Conservation (phyloP, 176 grass and related monocot genomes). For the Aegilops umbellulata region DNA sequence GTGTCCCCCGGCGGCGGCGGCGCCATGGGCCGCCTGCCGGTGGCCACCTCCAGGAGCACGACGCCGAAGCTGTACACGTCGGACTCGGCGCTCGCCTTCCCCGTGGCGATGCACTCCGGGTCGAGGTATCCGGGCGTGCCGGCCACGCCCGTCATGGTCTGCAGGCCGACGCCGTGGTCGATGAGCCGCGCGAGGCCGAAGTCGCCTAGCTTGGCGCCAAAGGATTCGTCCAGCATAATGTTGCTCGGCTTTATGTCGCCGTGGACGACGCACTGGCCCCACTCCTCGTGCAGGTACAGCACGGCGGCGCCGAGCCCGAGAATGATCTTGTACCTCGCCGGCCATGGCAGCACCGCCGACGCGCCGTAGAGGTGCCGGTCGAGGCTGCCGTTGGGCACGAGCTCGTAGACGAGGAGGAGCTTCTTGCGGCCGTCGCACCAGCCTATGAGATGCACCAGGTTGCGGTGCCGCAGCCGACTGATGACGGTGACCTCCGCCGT, state of each 20-base stretch:
- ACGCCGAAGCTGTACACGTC: constrained; percentile 83
- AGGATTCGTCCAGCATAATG: not conserved
- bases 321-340: not conserved
- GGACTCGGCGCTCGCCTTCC: not conserved
- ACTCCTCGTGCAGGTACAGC: not conserved
- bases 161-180: constrained; percentile 19
- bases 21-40: not conserved
- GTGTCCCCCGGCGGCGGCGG: not conserved
- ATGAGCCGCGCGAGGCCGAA: constrained; percentile 55
- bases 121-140: not conserved
- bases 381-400: constrained; percentile 40
- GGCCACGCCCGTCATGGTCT: not conserved
- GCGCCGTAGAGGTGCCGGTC: constrained; percentile 12
- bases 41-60: constrained; percentile 55
- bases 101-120: not conserved
- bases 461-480: not conserved
- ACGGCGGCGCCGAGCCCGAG: not conserved
- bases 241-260: constrained; percentile 14
- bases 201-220: constrained; percentile 42
- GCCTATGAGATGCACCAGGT: not conserved
- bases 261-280: not conserved
- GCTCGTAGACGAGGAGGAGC: not conserved
- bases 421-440: not conserved
- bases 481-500: constrained; percentile 50
- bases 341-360: not conserved